These are phyloP conservation scores for Myrmaecium sp. DNA, from an alignment of 2,329 filamentous ascomycete species.

Conservation along the genomic window DNA sequence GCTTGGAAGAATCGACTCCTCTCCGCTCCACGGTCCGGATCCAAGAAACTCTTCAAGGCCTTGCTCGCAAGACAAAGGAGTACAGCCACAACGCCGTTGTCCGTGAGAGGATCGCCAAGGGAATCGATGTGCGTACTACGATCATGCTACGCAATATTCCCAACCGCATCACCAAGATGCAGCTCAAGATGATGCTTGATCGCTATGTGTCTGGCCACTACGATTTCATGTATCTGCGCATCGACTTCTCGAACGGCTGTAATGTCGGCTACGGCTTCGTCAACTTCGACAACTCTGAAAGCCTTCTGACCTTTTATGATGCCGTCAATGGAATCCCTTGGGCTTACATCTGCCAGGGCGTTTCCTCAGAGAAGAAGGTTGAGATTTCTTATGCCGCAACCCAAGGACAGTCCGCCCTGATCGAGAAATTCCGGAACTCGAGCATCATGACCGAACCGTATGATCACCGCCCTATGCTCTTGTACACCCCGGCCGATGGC, in stretches of 20 bases:
- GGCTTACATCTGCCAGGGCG: conserved; percentile 56
- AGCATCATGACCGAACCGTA: conserved; percentile 81
- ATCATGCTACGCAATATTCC: conserved; percentile 94
- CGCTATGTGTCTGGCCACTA: conserved; percentile 65
- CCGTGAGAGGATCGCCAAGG: conserved; percentile 20
- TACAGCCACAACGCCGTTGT: conserved; percentile 36
- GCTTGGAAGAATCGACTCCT: too few relatives aligned
- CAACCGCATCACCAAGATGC: conserved; percentile 59
- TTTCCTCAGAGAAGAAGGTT: conserved; percentile 57
- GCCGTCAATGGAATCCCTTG: conserved; percentile 8
- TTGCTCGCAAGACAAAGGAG: conserved; percentile 57
- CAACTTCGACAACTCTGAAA: conserved; percentile 48
- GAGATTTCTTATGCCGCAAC: conserved; percentile 96
- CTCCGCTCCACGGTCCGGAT: too few relatives aligned
- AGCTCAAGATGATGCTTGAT: conserved; percentile 62
- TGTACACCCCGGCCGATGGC: conserved; percentile 31
- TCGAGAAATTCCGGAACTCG: conserved; percentile 93
- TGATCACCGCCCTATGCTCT: conserved; percentile 62
- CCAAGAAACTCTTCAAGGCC: too few relatives aligned
- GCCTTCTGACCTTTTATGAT: conserved; percentile 5
- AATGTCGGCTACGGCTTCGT: conserved; percentile 96
- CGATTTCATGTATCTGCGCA: conserved; percentile 89
- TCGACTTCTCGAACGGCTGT: conserved; percentile 34
- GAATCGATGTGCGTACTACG: conserved; percentile 32
- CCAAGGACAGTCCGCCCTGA: conserved; percentile 77